Evolutionary conservation across 2,329 filamentous ascomycete genomes (phyloP).

Genomic region (Cladophialophora chaetospira): DNA sequence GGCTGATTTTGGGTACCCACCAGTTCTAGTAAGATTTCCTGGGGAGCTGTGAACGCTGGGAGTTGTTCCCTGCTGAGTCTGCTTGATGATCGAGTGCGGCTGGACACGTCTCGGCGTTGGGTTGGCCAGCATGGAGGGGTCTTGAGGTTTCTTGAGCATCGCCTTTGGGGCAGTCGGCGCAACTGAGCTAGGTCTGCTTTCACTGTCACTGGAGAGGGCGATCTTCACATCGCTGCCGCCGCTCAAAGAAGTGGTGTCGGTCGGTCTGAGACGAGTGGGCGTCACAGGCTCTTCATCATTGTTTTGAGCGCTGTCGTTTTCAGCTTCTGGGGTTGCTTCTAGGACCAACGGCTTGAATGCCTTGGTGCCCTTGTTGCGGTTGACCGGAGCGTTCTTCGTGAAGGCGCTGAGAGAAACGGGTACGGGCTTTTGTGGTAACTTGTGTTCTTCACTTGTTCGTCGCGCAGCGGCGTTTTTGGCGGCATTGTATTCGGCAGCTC

Average conservation of each 20-base stretch:
- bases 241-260: background rate
- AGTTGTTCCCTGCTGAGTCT: constrained; percentile 10
- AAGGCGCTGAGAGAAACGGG: constrained; percentile 33
- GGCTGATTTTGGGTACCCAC: constrained; percentile 18
- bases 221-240: constrained; percentile 6
- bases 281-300: constrained; percentile 2
- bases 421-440: constrained; percentile 28
- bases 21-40: constrained; percentile 6
- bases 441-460: constrained; percentile 34
- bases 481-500: constrained; percentile 34
- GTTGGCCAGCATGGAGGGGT: constrained; percentile 10
- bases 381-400: constrained; percentile 25
- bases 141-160: constrained; percentile 11
- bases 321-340: constrained; percentile 23
- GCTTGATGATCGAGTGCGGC: constrained; percentile 22
- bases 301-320: constrained; percentile 9
- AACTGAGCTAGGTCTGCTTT: background rate
- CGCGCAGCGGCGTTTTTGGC: constrained; percentile 30
- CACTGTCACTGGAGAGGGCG: background rate
- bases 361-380: constrained; percentile 34
- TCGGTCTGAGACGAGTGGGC: constrained; percentile 8
- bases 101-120: constrained; percentile 19
- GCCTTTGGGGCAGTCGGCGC: constrained; percentile 19
- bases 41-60: constrained; percentile 20
- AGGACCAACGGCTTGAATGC: constrained; percentile 31